Conservation (phyloP, 2,329 filamentous ascomycete species). For the Ophiocordyceps robertsii region DNA sequence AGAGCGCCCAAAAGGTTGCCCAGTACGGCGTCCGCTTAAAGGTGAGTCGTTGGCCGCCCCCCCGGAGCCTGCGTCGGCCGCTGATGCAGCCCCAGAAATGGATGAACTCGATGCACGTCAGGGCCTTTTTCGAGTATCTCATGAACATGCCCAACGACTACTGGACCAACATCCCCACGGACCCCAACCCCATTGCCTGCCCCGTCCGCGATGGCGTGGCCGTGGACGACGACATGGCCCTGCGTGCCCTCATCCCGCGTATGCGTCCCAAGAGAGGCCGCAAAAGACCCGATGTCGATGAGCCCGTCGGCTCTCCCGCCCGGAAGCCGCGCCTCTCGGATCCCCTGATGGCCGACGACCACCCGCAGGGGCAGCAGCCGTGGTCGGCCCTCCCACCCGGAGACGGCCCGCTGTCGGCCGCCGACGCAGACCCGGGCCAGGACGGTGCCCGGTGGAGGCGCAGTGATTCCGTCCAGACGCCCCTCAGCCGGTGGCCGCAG, state of each 20-base stretch:
- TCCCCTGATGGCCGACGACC: slow-evolving; percentile 29
- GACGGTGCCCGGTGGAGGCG: slow-evolving; percentile 12
- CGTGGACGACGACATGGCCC: slow-evolving; percentile 76
- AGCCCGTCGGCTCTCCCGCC: slow-evolving; percentile 31
- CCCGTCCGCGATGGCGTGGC: slow-evolving; percentile 67
- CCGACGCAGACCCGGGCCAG: slow-evolving; percentile 21
- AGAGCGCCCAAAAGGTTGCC: slow-evolving; percentile 86
- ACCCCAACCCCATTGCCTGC: slow-evolving; percentile 47
- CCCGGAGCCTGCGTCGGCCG: background rate
- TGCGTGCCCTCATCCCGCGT: slow-evolving; percentile 72
- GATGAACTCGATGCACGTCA: slow-evolving; percentile 94
- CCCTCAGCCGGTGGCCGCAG: slow-evolving; percentile 58
- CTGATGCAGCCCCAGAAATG: slow-evolving; percentile 46
- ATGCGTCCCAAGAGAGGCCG: slow-evolving; percentile 49
- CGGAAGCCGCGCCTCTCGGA: slow-evolving; percentile 52
- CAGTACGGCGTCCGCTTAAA: slow-evolving; percentile 90
- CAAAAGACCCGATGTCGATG: slow-evolving; percentile 50
- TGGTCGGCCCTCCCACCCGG: slow-evolving; percentile 33
- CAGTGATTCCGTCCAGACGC: slow-evolving; percentile 45
- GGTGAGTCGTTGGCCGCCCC: slow-evolving; percentile 31
- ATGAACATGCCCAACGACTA: slow-evolving; percentile 67
- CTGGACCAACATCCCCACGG: slow-evolving; percentile 60
- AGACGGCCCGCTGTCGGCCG: slow-evolving; percentile 16
- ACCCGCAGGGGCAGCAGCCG: slow-evolving; percentile 26
- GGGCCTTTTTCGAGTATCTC: slow-evolving; percentile 88